Conservation (phyloP, 164 flowering plant genomes). For the Hamamelis virginiana region DNA sequence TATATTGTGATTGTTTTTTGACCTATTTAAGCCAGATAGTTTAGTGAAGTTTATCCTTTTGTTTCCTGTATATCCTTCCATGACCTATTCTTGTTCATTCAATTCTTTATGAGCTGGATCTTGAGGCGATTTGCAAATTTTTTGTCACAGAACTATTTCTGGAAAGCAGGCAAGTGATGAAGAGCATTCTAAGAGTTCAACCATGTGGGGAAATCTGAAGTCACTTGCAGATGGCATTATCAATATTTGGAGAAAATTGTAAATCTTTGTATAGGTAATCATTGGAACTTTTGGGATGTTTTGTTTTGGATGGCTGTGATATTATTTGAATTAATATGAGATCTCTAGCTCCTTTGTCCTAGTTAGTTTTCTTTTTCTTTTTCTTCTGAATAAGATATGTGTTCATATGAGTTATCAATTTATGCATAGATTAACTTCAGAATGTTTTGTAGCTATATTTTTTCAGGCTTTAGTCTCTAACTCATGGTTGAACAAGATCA, state of each 20-base stretch:
- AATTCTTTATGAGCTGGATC: background rate
- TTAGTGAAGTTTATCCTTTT: background rate
- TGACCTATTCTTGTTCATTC: background rate
- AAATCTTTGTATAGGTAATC: slow-evolving; percentile 23
- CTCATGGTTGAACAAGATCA: background rate
- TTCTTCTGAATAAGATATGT: background rate
- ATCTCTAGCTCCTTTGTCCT: background rate
- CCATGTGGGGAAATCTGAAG: slow-evolving; percentile 45
- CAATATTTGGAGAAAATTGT: slow-evolving; percentile 41
- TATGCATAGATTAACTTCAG: background rate
- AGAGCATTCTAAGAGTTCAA: slow-evolving; percentile 21
- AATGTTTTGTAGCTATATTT: background rate
- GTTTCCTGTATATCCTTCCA: background rate
- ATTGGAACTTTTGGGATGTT: background rate
- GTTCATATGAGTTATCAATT: background rate
- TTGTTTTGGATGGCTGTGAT: background rate
- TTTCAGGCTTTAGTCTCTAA: background rate
- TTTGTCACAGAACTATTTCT: slow-evolving; percentile 20
- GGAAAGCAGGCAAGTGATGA: slow-evolving; percentile 21
- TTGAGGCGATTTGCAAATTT: background rate
- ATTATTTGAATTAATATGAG: background rate
- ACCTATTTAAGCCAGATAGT: background rate
- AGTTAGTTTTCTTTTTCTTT: background rate
- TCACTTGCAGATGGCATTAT: slow-evolving; percentile 50
- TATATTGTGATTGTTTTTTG: no score